Percentiles rank a stretch among this genome's conserved stretches.
phyloP scores from a whole-genome alignment of 441 rosid genomes.

The Arabidopsis lyrata region DNA sequence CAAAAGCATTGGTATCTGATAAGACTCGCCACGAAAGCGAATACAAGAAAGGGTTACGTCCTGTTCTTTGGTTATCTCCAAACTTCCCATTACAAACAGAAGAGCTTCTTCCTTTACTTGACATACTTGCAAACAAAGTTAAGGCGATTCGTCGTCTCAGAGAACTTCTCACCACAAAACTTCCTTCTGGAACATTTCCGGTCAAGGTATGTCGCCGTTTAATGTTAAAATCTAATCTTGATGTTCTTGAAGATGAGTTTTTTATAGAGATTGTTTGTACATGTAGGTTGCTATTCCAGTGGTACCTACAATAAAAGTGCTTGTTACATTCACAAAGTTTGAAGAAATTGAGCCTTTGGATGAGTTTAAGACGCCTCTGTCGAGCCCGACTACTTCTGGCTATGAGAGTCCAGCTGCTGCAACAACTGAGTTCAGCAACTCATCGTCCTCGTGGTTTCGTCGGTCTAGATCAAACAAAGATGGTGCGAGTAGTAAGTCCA shows the following conservation, averaged over 20 bases:
- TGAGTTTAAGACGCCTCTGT: slow-evolving; percentile 91
- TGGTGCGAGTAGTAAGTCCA: slow-evolving; percentile 64
- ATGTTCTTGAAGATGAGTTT: neutral
- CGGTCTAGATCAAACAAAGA: slow-evolving; percentile 71
- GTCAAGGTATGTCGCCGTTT: slow-evolving; percentile 67
- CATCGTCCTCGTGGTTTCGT: slow-evolving; percentile 96
- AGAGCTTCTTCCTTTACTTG: slow-evolving; percentile 94
- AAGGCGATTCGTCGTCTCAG: slow-evolving; percentile 96
- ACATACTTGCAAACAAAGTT: slow-evolving; percentile 96
- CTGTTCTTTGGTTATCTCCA: slow-evolving; percentile 90
- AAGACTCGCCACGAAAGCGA: slow-evolving; percentile 79
- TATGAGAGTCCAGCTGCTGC: slow-evolving; percentile 78
- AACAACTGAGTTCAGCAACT: slow-evolving; percentile 57
- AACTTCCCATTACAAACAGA: slow-evolving; percentile 87
- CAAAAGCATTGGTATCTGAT: slow-evolving; percentile 53
- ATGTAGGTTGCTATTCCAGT: slow-evolving; percentile 97
- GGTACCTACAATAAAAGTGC: slow-evolving; percentile 90
- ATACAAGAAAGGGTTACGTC: slow-evolving; percentile 93
- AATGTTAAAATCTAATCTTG: neutral
- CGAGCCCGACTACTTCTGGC: slow-evolving; percentile 74
- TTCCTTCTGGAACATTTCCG: slow-evolving; percentile 92
- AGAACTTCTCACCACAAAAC: slow-evolving; percentile 93
- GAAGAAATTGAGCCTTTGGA: slow-evolving; percentile 86
- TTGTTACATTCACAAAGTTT: slow-evolving; percentile 92
- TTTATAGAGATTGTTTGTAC: slow-evolving; percentile 7